Evolutionary conservation across 106 monocot species (phyloP), one percentile per base, ranked within the genome.

Genomic region (Hemerocallis citrina): DNA sequence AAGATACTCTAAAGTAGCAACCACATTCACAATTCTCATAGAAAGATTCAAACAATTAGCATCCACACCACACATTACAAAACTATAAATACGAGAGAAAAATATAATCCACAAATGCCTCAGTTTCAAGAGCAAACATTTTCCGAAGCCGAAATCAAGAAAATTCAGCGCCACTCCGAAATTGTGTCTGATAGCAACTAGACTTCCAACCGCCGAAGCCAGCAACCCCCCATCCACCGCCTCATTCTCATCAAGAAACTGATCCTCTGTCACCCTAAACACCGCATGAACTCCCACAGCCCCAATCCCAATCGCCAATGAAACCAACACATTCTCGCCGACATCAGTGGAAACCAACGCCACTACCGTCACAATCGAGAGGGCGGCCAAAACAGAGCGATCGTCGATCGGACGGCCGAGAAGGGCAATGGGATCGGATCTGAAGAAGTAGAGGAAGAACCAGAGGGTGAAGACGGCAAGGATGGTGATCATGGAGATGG

Each of bases 401-500:
- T 95, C 86, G 44, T 76, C 77, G 58, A 95, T 15, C 22, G 45
- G 48, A 7, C 68, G 72, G 59, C 75, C 69, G 47, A 83, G 44
- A 41, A 83, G 15, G 9, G 62, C 70, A 11, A 95, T 39, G 7
- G 89, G 89, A 1, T 76, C 80, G 42, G 81, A 78, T 54, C 85
- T 77, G 64, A 65, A 64, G 68, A 95, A 89, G 65, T 78, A 95
- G 33, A 95, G 68, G 50, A 73, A 70, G 52, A 89, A 35, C 89
- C 94, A 95, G 25, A 63, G 73, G 41, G 64, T 52, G 62, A 95
- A 83, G 32, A 86, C 44, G 27, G 67, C 72, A 48, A 89, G 69
- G 72, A 83, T 89, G 19, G 75, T 78, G 70, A 89, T 74, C 82
- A 94, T 80, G 50, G 93, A 89, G 39, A 89, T 23, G 14, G 89